Evolutionary conservation across 768 basidiomycete genomes (phyloP), one percentile per base, ranked within the genome.

Genomic region (Mycena crocata): DNA sequence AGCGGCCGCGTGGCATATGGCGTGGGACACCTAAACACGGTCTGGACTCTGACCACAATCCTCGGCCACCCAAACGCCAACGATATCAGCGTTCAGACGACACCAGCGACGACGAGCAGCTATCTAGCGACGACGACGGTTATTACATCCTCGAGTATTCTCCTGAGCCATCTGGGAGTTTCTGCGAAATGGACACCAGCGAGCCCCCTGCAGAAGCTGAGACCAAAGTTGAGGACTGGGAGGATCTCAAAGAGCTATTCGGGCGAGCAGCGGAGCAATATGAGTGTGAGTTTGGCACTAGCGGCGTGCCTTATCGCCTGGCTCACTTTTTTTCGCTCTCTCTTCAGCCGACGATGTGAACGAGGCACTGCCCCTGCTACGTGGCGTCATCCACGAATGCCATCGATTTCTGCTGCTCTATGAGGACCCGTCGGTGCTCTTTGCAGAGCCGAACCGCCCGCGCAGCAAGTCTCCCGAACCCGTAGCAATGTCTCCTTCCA

Each of bases 381-480:
- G 90, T 32, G 89, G 85, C 7, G 86, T 90, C 54, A 84, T 91
- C 6, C 88, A 90, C 69, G 89, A 90, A 74, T 90, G 88, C 74
- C 87, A 89, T 75, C 84, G 87, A n/a, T 89, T 90, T 68, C 80
- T 89, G 59, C 68, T 81, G 31, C 76, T 77, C 31, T 86, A 86
- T 72, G 80, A 84, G 15, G 89, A 92, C 68, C 90, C 89, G 1
- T 87, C 86, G 24, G 76, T 82, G 21, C 73, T 90, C 24, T 88
- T 85, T 68, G 58, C 78, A 7, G 77, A 65, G 49, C 74, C 50
- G 13, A 60, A 60, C 70, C 74, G 24, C 49, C 60, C 66, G 56
- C 62, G 57, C 56, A 67, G 48, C 59, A 62, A 57, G 68, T 71
- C 64, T 35, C 73, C 59, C 31, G 57, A 45, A 23, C 59, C 62